Base-by-base conservation (phyloP, 139 green algal genomes). In the Chlamydomonas eustigma region DNA sequence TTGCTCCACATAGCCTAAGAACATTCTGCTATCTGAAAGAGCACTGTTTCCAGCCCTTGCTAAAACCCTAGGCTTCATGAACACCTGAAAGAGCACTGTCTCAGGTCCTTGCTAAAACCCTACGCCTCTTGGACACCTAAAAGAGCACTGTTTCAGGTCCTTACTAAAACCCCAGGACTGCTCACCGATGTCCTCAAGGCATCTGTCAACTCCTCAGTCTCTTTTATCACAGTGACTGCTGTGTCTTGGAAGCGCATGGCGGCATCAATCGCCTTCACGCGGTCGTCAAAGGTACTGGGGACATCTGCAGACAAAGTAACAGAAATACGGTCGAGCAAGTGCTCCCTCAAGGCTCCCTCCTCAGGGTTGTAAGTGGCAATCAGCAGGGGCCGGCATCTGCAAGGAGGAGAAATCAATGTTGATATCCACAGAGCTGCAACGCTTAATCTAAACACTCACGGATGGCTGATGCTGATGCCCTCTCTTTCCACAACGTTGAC, bases 281-380 rank as follows among this genome's bases (percentile, higher is more conserved):
- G 88, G 63, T 97, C 90, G 28, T 93, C 85, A 38, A 94, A 91
- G 28, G 78, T 86, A 8, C 83, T 66, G 28, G 90, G 86, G 76
- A 96, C 90, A 73, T 97, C 94, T 0, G 91, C 93, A 0, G 71
- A 91, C 28, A 99, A 90, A 1, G 86, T 94, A 80, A 99, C 91
- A 37, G 96, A 92, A 50, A 99, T 96, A 81, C 96, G 91, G 89
- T 99, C 96, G 71, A 99, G 87, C 70, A 99, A 88, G 89, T 99
- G 96, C 88, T 99, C 94, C 6, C 96, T 80, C 70, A 99, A 82
- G 24, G 84, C 68, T 1, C 96, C 96, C 86, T 97, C 92, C 87
- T 99, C 96, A 18, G 96, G 96, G 85, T 99, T 99, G 88, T 94
- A 99, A 0, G 96, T 99, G 4, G 95, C 94, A 63, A 99, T 98